phyloP scores from a whole-genome alignment of 1,284 basidiomycete species.

The Papiliotrema flavescens region DNA sequence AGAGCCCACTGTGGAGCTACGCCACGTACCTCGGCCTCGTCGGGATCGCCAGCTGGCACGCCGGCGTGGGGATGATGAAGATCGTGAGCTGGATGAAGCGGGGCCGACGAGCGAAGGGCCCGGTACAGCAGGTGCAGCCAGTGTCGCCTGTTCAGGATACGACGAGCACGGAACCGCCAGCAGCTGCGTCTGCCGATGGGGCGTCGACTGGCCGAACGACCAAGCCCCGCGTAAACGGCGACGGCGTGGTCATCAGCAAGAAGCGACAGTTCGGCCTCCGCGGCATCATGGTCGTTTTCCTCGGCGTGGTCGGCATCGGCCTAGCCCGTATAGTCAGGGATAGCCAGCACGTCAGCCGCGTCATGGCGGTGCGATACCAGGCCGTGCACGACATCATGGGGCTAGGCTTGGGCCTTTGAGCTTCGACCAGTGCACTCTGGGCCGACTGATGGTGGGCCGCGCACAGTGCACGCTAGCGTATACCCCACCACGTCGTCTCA shows the following conservation, averaged over 20 bases:
- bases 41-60: conserved; percentile 26
- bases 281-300: conserved; percentile 19
- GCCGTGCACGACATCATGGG: conserved; percentile 20
- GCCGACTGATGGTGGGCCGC: too few relatives aligned
- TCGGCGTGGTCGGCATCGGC: conserved; percentile 29
- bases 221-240: background rate
- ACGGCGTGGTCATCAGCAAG: background rate
- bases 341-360: conserved; percentile 12
- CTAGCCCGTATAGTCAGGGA: conserved; percentile 30
- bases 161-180: background rate
- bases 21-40: conserved; percentile 26
- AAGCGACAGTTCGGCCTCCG: conserved; percentile 21
- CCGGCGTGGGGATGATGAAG: conserved; percentile 33
- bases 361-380: conserved; percentile 28
- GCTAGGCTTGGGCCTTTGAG: background rate
- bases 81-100: conserved; percentile 32
- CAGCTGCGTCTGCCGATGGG: background rate
- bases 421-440: too few relatives aligned
- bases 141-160: too few relatives aligned
- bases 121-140: background rate
- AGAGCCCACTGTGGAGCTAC: conserved; percentile 15
- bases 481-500: background rate
- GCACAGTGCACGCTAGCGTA: too few relatives aligned
- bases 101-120: background rate
- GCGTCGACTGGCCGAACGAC: conserved; percentile 1